phyloP scores from a whole-genome alignment of 1,284 basidiomycete species.

The Megacollybia platyphylla region DNA sequence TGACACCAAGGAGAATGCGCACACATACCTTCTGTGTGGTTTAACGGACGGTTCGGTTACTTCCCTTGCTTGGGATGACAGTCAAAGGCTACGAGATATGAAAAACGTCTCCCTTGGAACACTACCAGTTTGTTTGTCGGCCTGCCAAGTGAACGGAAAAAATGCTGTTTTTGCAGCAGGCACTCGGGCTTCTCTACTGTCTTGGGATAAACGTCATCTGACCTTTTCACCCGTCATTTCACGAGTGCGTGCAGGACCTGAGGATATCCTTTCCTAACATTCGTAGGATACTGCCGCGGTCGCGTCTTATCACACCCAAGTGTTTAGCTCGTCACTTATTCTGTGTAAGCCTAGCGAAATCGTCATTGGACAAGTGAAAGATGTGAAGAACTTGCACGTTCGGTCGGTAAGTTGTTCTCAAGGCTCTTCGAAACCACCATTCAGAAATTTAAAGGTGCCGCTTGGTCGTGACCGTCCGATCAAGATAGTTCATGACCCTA shows the following conservation, averaged over 20 bases:
- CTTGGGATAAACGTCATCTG: conserved; percentile 54
- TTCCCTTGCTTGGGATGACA: conserved; percentile 26
- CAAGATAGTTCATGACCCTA: conserved; percentile 45
- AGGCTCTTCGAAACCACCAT: background rate
- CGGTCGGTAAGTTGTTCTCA: conserved; percentile 40
- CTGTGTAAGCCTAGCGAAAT: conserved; percentile 45
- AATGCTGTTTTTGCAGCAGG: conserved; percentile 53
- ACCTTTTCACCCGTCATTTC: conserved; percentile 61
- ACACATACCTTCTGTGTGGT: conserved; percentile 63
- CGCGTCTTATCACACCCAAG: conserved; percentile 31
- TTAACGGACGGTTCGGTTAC: conserved; percentile 74
- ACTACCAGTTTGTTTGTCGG: conserved; percentile 48
- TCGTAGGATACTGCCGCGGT: conserved; percentile 50
- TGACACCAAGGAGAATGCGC: conserved; percentile 21
- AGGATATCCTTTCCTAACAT: background rate
- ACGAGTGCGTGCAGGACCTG: conserved; percentile 36
- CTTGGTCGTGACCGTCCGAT: conserved; percentile 58
- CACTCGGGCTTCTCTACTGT: conserved; percentile 48
- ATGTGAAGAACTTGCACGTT: conserved; percentile 74
- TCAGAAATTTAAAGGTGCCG: conserved; percentile 32
- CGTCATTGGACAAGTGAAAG: conserved; percentile 51
- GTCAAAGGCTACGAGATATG: conserved; percentile 28
- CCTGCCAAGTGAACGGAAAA: conserved; percentile 35
- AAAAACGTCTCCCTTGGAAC: conserved; percentile 60
- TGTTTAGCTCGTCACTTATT: conserved; percentile 41